A percentile compares a stretch with the other conserved stretches of the same genome.
phyloP scores from a whole-genome alignment of 2,329 filamentous ascomycete genomes.

The Coniochaeta hoffmannii region DNA sequence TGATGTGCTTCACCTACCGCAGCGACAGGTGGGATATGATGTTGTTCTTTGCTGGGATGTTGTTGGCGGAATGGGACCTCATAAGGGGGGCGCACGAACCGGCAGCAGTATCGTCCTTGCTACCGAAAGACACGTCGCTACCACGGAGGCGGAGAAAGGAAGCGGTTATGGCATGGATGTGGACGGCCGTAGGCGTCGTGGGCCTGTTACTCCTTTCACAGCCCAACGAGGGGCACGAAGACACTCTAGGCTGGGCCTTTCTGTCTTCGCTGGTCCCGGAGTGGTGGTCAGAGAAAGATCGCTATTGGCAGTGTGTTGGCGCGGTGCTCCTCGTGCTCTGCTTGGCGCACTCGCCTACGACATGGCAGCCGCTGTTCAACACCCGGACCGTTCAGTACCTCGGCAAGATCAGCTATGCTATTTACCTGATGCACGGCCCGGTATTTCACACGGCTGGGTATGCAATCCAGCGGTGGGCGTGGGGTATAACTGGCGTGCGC shows the following conservation, averaged over 20 bases:
- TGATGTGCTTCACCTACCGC: constrained; percentile 37
- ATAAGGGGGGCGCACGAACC: constrained; percentile 35
- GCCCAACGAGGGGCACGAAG: constrained; percentile 30
- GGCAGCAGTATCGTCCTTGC: not conserved
- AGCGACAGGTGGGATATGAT: constrained; percentile 47
- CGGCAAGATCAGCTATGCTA: constrained; percentile 51
- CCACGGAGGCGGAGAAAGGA: constrained; percentile 1
- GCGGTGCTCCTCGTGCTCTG: constrained; percentile 44
- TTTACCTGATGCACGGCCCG: constrained; percentile 56
- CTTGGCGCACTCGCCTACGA: constrained; percentile 33
- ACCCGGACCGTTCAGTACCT: constrained; percentile 45
- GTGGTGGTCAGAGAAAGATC: constrained; percentile 41
- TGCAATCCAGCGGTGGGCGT: constrained; percentile 40
- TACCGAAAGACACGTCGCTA: not conserved
- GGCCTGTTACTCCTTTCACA: constrained; percentile 46
- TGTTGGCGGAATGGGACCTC: constrained; percentile 47
- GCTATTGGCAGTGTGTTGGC: constrained; percentile 50
- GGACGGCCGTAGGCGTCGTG: constrained; percentile 34
- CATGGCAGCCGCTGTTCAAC: constrained; percentile 44
- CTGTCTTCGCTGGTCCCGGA: constrained; percentile 39
- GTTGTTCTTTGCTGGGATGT: constrained; percentile 47
- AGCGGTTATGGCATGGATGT: constrained; percentile 17
- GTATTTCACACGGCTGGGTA: constrained; percentile 47
- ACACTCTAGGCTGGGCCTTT: constrained; percentile 43
- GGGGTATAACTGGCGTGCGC: constrained; percentile 38